These are phyloP conservation scores for Ricinus communis DNA, from an alignment of 345 rosid genomes.

Conservation along the genomic window DNA sequence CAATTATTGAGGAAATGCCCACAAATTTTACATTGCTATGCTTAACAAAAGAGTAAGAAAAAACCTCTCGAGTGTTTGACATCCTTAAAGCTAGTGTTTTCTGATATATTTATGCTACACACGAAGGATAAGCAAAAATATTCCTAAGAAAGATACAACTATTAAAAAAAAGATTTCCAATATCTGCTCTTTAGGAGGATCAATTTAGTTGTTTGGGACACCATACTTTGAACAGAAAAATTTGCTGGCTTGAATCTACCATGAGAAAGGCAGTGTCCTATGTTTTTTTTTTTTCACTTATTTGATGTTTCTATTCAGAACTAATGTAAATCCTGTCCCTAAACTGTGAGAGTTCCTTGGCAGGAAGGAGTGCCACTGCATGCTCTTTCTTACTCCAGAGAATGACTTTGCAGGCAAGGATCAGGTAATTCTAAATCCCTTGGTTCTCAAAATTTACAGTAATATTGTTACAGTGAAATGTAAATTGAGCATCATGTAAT, in stretches of 20 bases:
- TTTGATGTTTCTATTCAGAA: neutral
- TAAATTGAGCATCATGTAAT: neutral
- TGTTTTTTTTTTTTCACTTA: neutral
- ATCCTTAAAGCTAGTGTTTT: no score
- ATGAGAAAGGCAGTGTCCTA: neutral
- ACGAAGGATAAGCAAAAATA: no score
- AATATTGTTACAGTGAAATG: neutral
- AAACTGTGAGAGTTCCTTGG: slow-evolving; percentile 16
- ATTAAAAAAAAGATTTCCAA: no score
- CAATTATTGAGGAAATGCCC: no score
- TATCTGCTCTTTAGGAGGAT: neutral
- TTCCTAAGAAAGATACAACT: no score
- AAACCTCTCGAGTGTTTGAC: neutral
- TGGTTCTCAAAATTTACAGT: neutral
- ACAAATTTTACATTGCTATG: no score
- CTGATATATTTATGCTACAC: no score
- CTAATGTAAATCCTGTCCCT: neutral
- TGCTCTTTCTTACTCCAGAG: slow-evolving; percentile 96
- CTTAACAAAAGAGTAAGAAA: neutral
- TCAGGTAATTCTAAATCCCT: slow-evolving; percentile 52
- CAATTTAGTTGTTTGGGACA: neutral
- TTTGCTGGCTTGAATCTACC: neutral
- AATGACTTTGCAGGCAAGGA: slow-evolving; percentile 94
- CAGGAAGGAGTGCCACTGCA: slow-evolving; percentile 99
- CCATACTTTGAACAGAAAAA: neutral